Base-by-base conservation (phyloP, 768 basidiomycete species). In the Trametes coccinea region DNA sequence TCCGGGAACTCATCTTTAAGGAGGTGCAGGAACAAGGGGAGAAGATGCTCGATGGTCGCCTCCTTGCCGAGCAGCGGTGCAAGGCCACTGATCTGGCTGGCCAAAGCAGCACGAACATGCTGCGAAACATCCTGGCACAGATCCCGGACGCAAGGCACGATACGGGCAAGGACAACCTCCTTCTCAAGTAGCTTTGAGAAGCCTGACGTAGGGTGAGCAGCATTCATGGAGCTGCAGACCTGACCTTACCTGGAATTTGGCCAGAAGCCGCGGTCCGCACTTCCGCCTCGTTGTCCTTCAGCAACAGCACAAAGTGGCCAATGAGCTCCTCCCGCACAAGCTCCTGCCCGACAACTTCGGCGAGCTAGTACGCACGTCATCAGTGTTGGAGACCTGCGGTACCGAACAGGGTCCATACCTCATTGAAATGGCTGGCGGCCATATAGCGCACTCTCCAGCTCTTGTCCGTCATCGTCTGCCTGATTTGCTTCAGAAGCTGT, bases 401-500 rank as follows among this genome's bases (percentile, higher is more conserved):
- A 39, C 11, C 27, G 22, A 13, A 49, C 66, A 47, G 31, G 43
- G 31, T 14, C 64, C 79, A 59, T 65, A 92, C 93, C 82, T 95
- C 90, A 66, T 98, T 97, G 76, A 98, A 98, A 74, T 98, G 93
- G 65, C 85, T 93, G 2, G 95, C 96, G 14, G 95, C 94, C 95
- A 98, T 98, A 75, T 98, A 99, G 72, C 97, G 82, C 55, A 99
- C 97, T 67, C 97, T 82, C 97, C 97, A 99, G 73, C 94, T 96
- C 80, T 98, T 97, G 75, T 99, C 97, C 10, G 87, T 81, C 51
- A 97, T 88, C 65, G 90, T 92, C 62, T 89, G 84, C 70, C 92
- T 86, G 69, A 98, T 88, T 73, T 95, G 90, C 66, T 89, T 88
- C 64, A 95, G 78, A 29, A 98, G 77, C 66, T 96, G 89, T 60